Percentiles rank a stretch among this genome's conserved stretches.
phyloP scores from a whole-genome alignment of 2,329 filamentous ascomycete species.

The Fusarium goolgardi region DNA sequence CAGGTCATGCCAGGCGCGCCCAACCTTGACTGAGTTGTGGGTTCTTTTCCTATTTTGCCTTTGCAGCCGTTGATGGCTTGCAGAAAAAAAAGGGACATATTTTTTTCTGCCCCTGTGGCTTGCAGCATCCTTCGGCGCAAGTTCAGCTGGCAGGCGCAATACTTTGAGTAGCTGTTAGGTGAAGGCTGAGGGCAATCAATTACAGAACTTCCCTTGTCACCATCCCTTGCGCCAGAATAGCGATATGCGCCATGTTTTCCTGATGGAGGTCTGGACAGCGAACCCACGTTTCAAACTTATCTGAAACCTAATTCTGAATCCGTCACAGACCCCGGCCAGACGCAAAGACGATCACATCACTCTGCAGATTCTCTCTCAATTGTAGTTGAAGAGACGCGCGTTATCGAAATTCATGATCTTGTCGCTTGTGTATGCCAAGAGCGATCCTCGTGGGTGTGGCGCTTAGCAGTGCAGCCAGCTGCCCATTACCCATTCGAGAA shows the following conservation, averaged over 20 bases:
- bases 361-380: not conserved
- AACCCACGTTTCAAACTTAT: slow-evolving; percentile 33
- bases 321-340: slow-evolving; percentile 19
- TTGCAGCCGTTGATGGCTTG: slow-evolving; percentile 11
- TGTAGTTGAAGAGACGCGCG: not conserved
- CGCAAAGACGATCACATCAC: not conserved
- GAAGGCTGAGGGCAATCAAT: slow-evolving; percentile 15
- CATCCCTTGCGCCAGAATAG: slow-evolving; percentile 7
- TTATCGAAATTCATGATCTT: not conserved
- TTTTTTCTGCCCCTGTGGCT: slow-evolving; percentile 26
- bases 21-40: slow-evolving; percentile 12
- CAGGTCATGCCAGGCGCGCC: slow-evolving; percentile 20
- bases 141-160: slow-evolving; percentile 2
- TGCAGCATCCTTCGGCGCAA: slow-evolving; percentile 17
- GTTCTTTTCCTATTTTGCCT: slow-evolving; percentile 4
- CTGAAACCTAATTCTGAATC: slow-evolving; percentile 32
- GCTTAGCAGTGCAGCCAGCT: not conserved
- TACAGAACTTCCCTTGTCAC: slow-evolving; percentile 11
- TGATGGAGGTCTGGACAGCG: slow-evolving; percentile 8
- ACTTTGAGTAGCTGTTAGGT: slow-evolving; percentile 11
- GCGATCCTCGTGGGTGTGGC: not conserved
- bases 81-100: not conserved
- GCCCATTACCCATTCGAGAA: not conserved
- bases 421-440: not conserved
- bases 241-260: slow-evolving; percentile 23